A percentile compares a stretch with the other conserved stretches of the same genome.
Evolutionary conservation across 139 green algal genomes (phyloP).

Genomic region (Coccomyxa sp.): DNA sequence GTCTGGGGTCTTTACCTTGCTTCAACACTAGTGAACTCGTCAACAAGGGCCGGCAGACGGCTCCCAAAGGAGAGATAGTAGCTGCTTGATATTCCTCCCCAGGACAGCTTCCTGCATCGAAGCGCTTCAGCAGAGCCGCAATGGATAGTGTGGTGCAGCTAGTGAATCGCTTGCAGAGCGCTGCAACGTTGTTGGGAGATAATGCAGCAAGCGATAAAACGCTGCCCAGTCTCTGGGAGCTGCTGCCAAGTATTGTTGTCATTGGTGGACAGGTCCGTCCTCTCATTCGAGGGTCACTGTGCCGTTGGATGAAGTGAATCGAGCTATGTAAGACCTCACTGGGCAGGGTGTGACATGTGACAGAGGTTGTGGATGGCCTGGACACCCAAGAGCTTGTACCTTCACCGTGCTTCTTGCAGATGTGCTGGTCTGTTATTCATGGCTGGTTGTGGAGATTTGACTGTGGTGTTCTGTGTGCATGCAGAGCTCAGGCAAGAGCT

Average conservation of each 20-base stretch:
- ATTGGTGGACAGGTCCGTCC: constrained; percentile 78
- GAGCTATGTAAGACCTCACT: not conserved
- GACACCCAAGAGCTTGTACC: not conserved
- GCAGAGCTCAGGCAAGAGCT: constrained; percentile 92
- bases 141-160: constrained; percentile 34
- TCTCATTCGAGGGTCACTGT: not conserved
- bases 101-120: too few species aligned
- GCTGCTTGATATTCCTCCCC: too few species aligned
- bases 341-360: not conserved
- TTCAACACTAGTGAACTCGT: too few species aligned
- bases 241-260: constrained; percentile 87
- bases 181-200: constrained; percentile 41
- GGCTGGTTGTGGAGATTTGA: not conserved
- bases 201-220: constrained; percentile 27
- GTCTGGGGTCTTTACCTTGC: too few species aligned
- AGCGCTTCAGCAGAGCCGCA: too few species aligned
- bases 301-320: not conserved
- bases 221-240: constrained; percentile 71
- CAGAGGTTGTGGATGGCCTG: not conserved
- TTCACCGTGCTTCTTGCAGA: not conserved
- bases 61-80: too few species aligned
- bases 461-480: not conserved
- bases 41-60: too few species aligned
- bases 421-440: not conserved
- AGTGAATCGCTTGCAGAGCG: constrained; percentile 46